Conservation (phyloP, 176 grass and related monocot species). For the Eleusine indica region DNA sequence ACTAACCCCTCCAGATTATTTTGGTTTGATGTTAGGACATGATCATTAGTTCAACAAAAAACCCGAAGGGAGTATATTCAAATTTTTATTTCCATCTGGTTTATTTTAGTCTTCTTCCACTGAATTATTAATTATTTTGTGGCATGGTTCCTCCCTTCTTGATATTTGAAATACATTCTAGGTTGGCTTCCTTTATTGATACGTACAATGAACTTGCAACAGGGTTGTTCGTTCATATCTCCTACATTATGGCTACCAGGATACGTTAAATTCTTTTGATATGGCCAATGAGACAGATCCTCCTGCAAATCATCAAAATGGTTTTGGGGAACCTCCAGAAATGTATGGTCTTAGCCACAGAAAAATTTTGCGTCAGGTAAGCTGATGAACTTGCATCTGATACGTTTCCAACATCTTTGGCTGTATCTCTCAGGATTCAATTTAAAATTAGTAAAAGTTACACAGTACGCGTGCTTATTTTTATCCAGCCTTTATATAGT, state of each 20-base stretch:
- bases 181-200: conserved; percentile 7
- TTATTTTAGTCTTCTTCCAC: conserved; percentile 16
- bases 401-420: background rate
- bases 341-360: conserved; percentile 92
- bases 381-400: conserved; percentile 12
- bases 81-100: conserved; percentile 25
- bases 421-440: background rate
- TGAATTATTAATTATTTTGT: conserved; percentile 3
- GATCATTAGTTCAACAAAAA: no score
- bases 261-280: conserved; percentile 93
- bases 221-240: conserved; percentile 98
- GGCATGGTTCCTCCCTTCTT: background rate
- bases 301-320: conserved; percentile 60
- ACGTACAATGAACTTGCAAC: conserved; percentile 30
- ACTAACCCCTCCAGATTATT: no score
- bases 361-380: conserved; percentile 86
- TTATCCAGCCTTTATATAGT: background rate
- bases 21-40: no score
- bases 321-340: conserved; percentile 74
- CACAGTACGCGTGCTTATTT: background rate
- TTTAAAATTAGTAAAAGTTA: background rate
- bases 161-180: conserved; percentile 36
- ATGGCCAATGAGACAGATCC: conserved; percentile 71
- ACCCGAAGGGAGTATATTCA: background rate
- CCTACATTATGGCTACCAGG: conserved; percentile 97